Base-by-base conservation (phyloP, 257 asterid species). In the Scutellaria barbata region DNA sequence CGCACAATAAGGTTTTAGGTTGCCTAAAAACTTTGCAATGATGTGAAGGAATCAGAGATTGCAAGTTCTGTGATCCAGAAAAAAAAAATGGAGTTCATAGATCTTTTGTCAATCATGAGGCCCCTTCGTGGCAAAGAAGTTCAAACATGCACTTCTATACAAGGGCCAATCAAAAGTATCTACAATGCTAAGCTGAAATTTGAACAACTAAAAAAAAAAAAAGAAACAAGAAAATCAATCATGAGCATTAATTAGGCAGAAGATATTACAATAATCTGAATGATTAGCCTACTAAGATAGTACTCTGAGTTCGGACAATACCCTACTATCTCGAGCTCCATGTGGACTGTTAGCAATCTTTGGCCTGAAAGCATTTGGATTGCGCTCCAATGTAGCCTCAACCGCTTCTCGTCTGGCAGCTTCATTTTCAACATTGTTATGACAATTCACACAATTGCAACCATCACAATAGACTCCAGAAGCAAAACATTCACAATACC, bases 401-500 rank as follows among this genome's bases (percentile, higher is more conserved):
- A 93, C 96, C 25, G 98, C 97, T 80, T 93, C 97, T 43, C 92
- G 81, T 71, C 99, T 87, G 54, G 96, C 90, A 67, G 86, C 86
- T 46, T 94, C 96, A 59, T 91, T 88, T 82, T 86, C 96, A 9
- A 78, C 86, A 82, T 94, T 94, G 75, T 91, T 94, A 54, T 87
- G 90, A 72, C 99, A 94, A 75, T 91, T 94, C 59, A 79, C 87
- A 67, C 97, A 94, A 81, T 94, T 94, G 87, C 97, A 94, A 51
- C 96, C 96, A 54, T 91, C 96, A 52, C 99, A 94, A 72, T 88
- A 94, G 60, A 85, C 81, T 54, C 97, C 99, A 69, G 99, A 89
- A 53, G 99, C 92, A 83, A 94, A 94, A 80, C 99, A 94, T 76
- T 94, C 99, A 77, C 99, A 94, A 64, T 94, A 94, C 92, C 99